These are phyloP conservation scores for Uncinocarpus reesii DNA, from an alignment of 2,329 filamentous ascomycete genomes.

Conservation along the genomic window DNA sequence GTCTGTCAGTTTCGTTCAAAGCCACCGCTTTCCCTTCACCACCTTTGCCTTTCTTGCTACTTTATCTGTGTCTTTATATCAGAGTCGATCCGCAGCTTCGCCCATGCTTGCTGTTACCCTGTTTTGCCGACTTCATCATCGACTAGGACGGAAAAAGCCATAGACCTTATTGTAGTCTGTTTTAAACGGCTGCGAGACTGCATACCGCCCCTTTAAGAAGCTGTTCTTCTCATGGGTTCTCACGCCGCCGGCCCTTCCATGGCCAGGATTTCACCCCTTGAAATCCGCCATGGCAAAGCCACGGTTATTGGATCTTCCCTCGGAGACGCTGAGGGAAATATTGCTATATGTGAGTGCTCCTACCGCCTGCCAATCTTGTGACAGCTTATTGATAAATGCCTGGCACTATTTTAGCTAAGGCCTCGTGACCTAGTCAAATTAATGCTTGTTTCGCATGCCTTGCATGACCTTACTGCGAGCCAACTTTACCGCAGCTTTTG, in stretches of 20 bases:
- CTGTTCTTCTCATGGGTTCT: too few relatives aligned
- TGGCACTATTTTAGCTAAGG: slow-evolving; percentile 12
- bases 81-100: too few relatives aligned
- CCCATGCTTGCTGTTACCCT: too few relatives aligned
- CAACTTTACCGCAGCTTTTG: slow-evolving; percentile 51
- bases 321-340: slow-evolving; percentile 25
- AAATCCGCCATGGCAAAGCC: not conserved
- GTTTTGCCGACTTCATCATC: too few relatives aligned
- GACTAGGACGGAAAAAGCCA: too few relatives aligned
- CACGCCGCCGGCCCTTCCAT: not conserved
- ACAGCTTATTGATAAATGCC: not conserved
- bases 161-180: too few relatives aligned
- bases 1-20: too few relatives aligned
- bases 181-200: too few relatives aligned
- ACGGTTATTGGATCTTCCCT: slow-evolving; percentile 22
- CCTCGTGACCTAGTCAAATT: slow-evolving; percentile 32
- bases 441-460: slow-evolving; percentile 48
- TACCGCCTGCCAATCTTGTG: slow-evolving; percentile 34
- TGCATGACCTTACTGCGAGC: slow-evolving; percentile 48
- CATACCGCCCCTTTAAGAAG: not conserved
- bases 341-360: slow-evolving; percentile 29
- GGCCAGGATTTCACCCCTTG: not conserved
- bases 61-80: too few relatives aligned
- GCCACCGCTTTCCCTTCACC: too few relatives aligned
- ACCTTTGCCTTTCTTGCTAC: too few relatives aligned